Evolutionary conservation across 163 green algal genomes (phyloP).

Genomic region (Chlorella variabilis): DNA sequence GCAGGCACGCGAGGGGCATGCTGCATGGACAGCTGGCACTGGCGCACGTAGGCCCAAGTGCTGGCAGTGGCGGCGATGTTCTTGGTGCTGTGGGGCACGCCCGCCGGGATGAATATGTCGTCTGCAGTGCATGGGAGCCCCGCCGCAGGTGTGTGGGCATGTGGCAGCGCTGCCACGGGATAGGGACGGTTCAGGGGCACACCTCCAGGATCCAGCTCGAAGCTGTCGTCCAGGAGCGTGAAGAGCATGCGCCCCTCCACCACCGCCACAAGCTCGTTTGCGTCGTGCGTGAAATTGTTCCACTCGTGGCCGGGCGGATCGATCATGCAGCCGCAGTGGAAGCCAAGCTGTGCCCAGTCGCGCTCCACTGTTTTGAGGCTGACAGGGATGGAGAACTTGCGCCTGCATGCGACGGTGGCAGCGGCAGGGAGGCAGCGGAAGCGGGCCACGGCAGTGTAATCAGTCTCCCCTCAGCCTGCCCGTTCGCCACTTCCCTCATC

Average conservation of each 20-base stretch:
- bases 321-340: conserved; percentile 31
- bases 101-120: conserved; percentile 29
- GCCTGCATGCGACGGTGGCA: not conserved
- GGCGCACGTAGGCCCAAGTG: conserved; percentile 30
- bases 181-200: not conserved
- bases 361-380: conserved; percentile 6
- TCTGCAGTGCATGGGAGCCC: conserved; percentile 12
- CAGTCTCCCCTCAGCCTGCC: too few relatives aligned
- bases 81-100: conserved; percentile 34
- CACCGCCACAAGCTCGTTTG: conserved; percentile 28
- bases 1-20: too few relatives aligned
- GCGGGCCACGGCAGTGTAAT: too few relatives aligned
- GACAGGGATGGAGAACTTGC: conserved; percentile 21
- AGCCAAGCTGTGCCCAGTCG: conserved; percentile 16
- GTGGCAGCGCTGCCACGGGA: too few relatives aligned
- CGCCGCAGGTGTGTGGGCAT: too few relatives aligned
- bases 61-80: conserved; percentile 3
- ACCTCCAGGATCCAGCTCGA: conserved; percentile 20
- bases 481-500: too few relatives aligned
- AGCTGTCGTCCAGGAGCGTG: conserved; percentile 24
- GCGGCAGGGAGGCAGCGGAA: not conserved
- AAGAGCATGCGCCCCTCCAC: conserved; percentile 29
- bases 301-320: conserved; percentile 36
- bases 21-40: too few relatives aligned
- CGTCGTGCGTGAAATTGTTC: conserved; percentile 35